Percentiles rank a stretch among this genome's conserved stretches.
Conservation (phyloP, 2,329 filamentous ascomycete genomes). For the Fusarium poae region DNA sequence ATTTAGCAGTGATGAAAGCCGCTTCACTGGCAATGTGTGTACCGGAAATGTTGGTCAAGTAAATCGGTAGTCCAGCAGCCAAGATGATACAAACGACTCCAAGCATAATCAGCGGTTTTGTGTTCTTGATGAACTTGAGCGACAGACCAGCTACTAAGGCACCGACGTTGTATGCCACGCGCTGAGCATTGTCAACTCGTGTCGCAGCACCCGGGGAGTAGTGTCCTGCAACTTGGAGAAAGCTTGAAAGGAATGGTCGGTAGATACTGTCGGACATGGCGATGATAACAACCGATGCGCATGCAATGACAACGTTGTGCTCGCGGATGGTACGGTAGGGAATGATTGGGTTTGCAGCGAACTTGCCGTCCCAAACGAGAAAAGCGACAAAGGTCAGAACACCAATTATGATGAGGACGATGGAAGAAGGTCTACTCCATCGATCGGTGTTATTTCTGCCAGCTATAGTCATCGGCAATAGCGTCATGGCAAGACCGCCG, state of each 20-base stretch:
- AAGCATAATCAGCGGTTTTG: conserved; percentile 32
- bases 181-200: conserved; percentile 32
- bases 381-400: conserved; percentile 24
- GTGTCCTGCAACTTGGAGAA: conserved; percentile 26
- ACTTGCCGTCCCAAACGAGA: conserved; percentile 32
- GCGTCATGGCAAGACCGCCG: conserved; percentile 33
- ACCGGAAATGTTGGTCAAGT: conserved; percentile 35
- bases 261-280: conserved; percentile 41
- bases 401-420: conserved; percentile 28
- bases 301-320: conserved; percentile 37
- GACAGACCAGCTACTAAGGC: conserved; percentile 13
- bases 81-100: conserved; percentile 31
- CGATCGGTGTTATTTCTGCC: conserved; percentile 34
- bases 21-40: conserved; percentile 35
- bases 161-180: conserved; percentile 30
- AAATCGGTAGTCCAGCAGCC: conserved; percentile 32
- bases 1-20: conserved; percentile 34
- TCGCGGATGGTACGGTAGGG: conserved; percentile 36
- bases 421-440: conserved; percentile 33
- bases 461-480: conserved; percentile 35
- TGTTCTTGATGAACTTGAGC: conserved; percentile 34
- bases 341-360: conserved; percentile 29
- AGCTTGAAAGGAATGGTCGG: conserved; percentile 31
- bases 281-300: conserved; percentile 29
- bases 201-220: conserved; percentile 38